Evolutionary conservation across 257 asterid genomes (phyloP), one percentile per base, ranked within the genome.

Genomic region (Henckelia pumila): DNA sequence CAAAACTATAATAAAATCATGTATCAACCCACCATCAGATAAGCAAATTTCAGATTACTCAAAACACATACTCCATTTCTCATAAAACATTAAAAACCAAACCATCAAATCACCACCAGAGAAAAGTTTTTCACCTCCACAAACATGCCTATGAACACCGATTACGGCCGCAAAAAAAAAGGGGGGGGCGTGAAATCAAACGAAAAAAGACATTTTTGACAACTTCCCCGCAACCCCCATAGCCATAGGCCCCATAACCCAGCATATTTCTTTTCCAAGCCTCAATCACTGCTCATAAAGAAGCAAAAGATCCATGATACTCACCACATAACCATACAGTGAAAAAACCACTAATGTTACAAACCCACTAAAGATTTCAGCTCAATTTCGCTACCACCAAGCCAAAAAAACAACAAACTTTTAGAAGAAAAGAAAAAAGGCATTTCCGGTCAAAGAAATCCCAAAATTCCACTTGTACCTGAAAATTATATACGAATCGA

Each of bases 261-360:
- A 14, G 3, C n/a, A 14, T 35, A 3, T 35, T 10, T 9, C 47
- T 3, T 4, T 40, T 40, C n/a, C 50, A 9, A 35, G 1, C 16
- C 13, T 14, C 55, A 47, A 47, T 47, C 55, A 47, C 21, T 3
- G 55, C 55, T 17, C 55, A 14, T 47, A 4, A 14, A 29, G 44
- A 60, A 60, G 17, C 21, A 40, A 13, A 68, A 47, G 10, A 68
- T 68, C 67, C 66, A 59, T 10, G 59, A 44, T 1, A 47, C 55
- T 16, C 55, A 8, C 17, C 8, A 47, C 63, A 44, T 8, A 9
- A 40, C 7, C 19, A 40, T 14, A 59, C 11, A 59, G 19, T 2
- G 8, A 22, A 24, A 26, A 2, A 7, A 37, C 19, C 59, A 40
- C 22, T 24, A 16, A 52, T 25, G 47, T 14, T 10, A 16, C 66